Evolutionary conservation across 2,329 filamentous ascomycete species (phyloP).

Genomic region (Penicillium sp.): DNA sequence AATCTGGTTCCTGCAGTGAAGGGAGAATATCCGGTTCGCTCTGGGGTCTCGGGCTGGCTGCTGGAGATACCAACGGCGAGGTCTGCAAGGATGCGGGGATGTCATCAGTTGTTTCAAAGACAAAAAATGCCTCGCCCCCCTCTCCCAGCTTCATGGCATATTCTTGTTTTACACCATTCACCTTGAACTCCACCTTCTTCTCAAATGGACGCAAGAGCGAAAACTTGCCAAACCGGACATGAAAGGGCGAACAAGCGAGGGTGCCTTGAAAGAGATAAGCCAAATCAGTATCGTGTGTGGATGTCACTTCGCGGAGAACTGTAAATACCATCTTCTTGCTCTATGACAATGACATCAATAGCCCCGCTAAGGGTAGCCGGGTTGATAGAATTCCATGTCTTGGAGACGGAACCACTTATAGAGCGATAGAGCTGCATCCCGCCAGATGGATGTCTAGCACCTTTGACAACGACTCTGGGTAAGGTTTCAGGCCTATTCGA

Average conservation of each 20-base stretch:
- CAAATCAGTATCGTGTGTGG: constrained; percentile 1
- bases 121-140: constrained; percentile 96
- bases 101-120: constrained; percentile 89
- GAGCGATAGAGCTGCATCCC: constrained; percentile 97
- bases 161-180: constrained; percentile 87
- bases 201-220: constrained; percentile 90
- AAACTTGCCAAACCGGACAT: constrained; percentile 98
- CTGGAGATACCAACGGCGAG: constrained; percentile 86
- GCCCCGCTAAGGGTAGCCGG: constrained; percentile 94
- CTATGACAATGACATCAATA: constrained; percentile 97
- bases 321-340: constrained; percentile 79
- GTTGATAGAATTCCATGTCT: constrained; percentile 99
- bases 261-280: constrained; percentile 44
- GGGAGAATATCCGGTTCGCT: constrained; percentile 31
- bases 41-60: constrained; percentile 65
- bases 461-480: constrained; percentile 9
- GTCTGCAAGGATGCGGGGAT: constrained; percentile 95
- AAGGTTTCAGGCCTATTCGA: not conserved
- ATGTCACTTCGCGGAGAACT: not conserved
- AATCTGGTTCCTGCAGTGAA: constrained; percentile 50
- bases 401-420: constrained; percentile 91
- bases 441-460: constrained; percentile 19
- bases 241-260: constrained; percentile 91
- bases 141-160: constrained; percentile 99
- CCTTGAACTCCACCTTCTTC: constrained; percentile 97